Evolutionary conservation across 768 basidiomycete species (phyloP).

Genomic region (Leccinum boreale): DNA sequence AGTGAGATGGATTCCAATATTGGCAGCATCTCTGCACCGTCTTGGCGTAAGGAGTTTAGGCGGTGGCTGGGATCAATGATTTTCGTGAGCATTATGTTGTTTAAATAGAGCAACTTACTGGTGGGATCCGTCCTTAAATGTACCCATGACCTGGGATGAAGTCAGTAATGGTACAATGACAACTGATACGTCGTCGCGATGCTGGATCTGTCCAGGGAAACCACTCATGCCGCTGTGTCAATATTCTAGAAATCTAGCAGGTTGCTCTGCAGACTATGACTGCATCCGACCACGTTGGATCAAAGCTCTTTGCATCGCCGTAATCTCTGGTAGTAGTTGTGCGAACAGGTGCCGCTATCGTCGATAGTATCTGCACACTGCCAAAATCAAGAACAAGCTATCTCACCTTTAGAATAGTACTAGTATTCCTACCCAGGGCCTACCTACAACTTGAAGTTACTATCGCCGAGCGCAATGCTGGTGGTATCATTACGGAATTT

Average conservation of each 20-base stretch:
- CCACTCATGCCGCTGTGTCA: not conserved
- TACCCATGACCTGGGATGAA: conserved; percentile 1
- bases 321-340: not conserved
- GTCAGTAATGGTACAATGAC: not conserved
- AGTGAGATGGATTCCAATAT: not conserved
- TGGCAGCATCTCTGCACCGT: not conserved
- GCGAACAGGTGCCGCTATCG: not conserved
- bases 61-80: not conserved
- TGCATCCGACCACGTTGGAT: not conserved
- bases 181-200: not conserved
- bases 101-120: not conserved
- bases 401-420: too few species aligned
- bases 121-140: not conserved
- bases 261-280: not conserved
- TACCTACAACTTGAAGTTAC: too few species aligned
- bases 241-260: not conserved
- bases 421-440: too few species aligned
- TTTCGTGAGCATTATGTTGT: not conserved
- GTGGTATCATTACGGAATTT: conserved; percentile 9
- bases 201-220: conserved; percentile 1
- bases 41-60: not conserved
- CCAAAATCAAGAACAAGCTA: too few species aligned
- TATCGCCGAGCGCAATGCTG: not conserved
- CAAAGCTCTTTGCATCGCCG: not conserved
- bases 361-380: too few species aligned